Evolutionary conservation across 1,284 basidiomycete genomes (phyloP).

Genomic region (Coniferiporia weirii): DNA sequence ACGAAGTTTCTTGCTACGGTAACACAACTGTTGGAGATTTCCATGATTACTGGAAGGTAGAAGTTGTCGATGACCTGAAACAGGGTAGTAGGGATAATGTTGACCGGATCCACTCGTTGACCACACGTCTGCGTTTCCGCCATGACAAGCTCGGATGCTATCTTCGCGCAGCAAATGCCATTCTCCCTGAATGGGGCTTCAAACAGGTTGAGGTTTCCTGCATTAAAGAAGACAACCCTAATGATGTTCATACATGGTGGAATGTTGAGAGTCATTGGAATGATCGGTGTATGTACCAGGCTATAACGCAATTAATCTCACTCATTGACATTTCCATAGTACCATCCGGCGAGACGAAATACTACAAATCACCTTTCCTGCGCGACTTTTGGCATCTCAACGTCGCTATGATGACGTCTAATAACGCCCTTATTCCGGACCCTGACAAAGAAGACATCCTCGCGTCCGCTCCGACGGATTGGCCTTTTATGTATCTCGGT

Average conservation of each 20-base stretch:
- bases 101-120: constrained; percentile 79
- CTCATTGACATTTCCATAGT: constrained; percentile 44
- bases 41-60: constrained; percentile 91
- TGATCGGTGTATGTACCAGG: constrained; percentile 54
- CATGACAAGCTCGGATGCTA: constrained; percentile 84
- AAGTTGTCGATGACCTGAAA: constrained; percentile 89
- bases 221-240: constrained; percentile 81
- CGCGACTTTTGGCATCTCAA: constrained; percentile 98
- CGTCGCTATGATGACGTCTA: constrained; percentile 99
- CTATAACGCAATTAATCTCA: constrained; percentile 5
- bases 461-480: constrained; percentile 87
- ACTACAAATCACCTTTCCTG: constrained; percentile 89
- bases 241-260: constrained; percentile 91
- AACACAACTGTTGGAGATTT: constrained; percentile 82
- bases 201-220: constrained; percentile 98
- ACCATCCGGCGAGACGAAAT: constrained; percentile 74
- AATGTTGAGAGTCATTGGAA: constrained; percentile 99
- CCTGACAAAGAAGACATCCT: constrained; percentile 98
- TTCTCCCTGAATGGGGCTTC: constrained; percentile 98
- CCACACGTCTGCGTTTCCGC: constrained; percentile 82
- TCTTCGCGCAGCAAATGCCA: constrained; percentile 82
- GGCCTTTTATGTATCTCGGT: constrained; percentile 88
- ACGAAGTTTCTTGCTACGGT: constrained; percentile 93
- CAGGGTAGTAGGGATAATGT: constrained; percentile 56
- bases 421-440: constrained; percentile 95